Evolutionary conservation across 768 basidiomycete genomes (phyloP), one percentile per base, ranked within the genome.

Genomic region (Rubroboletus satanas): DNA sequence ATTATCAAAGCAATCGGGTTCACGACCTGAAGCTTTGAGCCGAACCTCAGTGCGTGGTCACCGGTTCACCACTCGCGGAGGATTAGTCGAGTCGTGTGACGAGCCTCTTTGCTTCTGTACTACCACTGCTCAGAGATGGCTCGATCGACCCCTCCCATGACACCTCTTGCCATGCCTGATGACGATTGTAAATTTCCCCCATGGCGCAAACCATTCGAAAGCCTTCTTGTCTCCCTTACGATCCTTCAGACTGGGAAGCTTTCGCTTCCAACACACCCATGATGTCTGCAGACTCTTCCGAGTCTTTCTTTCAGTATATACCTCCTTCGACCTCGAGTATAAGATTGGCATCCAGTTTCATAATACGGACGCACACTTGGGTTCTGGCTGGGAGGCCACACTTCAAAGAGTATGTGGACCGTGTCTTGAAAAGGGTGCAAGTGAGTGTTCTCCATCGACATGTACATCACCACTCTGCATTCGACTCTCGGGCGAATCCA

Each of bases 261-360:
- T 57, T 45, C 49, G 46, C 37, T 38, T 54, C 39, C 52, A 44
- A 23, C 37, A 23, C 26, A 45, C 36, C 23, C 29, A 33, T 6
- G 56, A 49, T 31, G 32, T 54, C 15, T 52, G 45, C 5, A 2
- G 15, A n/a, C 15, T 56, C 14, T 47, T 51, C 1, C 9, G n/a
- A 8, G 3, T 43, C 5, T 56, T 52, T 26, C 33, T 56, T 35
- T 31, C n/a, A 21, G 15, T 46, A 17, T 5, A 28, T 17, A 7
- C 18, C 9, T 4, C 32, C 26, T 7, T 15, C 2, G 8, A 10
- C 0, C 1, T n/a, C 14, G 3, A 15, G 17, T 38, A 48, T 21
- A 5, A 49, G 0, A 48, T 54, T 2, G 29, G 18, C n/a, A 51
- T 51, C 12, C 7, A 11, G 2, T 3, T 32, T n/a, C 18, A 9